A percentile compares a stretch with the other conserved stretches of the same genome.
Conservation (phyloP, 208 protist species). For the Wallacemonas collosoma region DNA sequence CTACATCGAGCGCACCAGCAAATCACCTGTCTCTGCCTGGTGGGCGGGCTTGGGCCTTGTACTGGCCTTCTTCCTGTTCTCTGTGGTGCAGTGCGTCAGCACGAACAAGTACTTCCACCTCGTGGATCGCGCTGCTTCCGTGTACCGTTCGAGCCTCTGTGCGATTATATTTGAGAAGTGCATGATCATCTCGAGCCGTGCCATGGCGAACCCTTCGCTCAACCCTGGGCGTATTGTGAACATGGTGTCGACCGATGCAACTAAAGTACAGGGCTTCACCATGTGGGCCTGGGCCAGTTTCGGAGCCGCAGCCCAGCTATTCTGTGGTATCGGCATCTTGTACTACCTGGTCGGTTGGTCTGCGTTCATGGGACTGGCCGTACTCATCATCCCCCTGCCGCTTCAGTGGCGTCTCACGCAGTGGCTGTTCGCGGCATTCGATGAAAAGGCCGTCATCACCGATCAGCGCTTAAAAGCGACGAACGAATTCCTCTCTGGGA, state of each 20-base stretch:
- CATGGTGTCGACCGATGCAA: conserved; percentile 70
- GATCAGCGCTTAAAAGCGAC: conserved; percentile 77
- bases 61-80: conserved; percentile 17
- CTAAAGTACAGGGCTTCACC: conserved; percentile 44
- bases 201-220: conserved; percentile 39
- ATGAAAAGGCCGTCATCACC: conserved; percentile 32
- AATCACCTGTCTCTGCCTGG: not conserved
- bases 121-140: conserved; percentile 20
- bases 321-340: conserved; percentile 31
- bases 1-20: not conserved
- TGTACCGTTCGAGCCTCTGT: conserved; percentile 29
- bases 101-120: conserved; percentile 37
- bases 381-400: conserved; percentile 49
- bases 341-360: conserved; percentile 37
- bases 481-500: conserved; percentile 77
- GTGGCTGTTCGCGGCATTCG: conserved; percentile 21
- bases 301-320: conserved; percentile 42
- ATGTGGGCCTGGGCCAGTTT: conserved; percentile 24
- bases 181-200: conserved; percentile 31
- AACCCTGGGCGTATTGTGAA: conserved; percentile 79
- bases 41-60: conserved; percentile 17
- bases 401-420: conserved; percentile 36
- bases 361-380: conserved; percentile 48
- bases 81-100: conserved; percentile 23
- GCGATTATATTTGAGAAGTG: conserved; percentile 68